phyloP scores from a whole-genome alignment of 345 rosid species.

The Eucalyptus lansdowneana region DNA sequence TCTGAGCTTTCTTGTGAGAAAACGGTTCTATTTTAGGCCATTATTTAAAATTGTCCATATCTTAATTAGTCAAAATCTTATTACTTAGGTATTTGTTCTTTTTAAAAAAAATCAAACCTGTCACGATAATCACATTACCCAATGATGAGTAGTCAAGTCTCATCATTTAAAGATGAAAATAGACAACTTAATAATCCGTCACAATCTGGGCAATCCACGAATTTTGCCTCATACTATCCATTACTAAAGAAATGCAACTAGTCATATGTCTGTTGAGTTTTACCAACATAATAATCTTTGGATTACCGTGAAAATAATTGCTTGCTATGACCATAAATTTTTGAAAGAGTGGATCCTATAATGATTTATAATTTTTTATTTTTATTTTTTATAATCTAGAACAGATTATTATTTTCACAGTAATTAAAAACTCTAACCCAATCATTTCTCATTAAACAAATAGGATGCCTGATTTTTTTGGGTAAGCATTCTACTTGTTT shows the following conservation, averaged over 20 bases:
- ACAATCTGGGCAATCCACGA: rapidly evolving
- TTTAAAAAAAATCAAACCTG: background rate
- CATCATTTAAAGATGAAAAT: background rate
- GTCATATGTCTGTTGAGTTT: background rate
- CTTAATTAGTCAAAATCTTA: background rate
- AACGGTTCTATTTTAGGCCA: rapidly evolving
- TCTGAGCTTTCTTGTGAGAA: rapidly evolving
- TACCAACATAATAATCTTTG: too few species aligned
- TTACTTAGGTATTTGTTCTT: background rate
- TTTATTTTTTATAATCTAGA: too few species aligned
- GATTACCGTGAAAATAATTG: too few species aligned
- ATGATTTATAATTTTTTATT: too few species aligned
- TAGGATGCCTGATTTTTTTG: background rate
- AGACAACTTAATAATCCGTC: background rate
- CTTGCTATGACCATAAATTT: too few species aligned
- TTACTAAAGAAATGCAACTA: background rate
- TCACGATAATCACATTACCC: background rate
- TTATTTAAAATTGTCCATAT: background rate
- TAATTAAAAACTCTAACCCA: too few species aligned
- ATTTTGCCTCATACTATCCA: background rate
- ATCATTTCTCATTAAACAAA: too few species aligned
- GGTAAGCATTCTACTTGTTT: background rate
- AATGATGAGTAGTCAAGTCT: background rate
- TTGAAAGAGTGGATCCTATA: rapidly evolving
- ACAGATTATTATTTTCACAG: rapidly evolving